Percentiles rank a stretch among this genome's conserved stretches.
Evolutionary conservation across 2,329 filamentous ascomycete species (phyloP).

Genomic region (Colletotrichum falcatum): DNA sequence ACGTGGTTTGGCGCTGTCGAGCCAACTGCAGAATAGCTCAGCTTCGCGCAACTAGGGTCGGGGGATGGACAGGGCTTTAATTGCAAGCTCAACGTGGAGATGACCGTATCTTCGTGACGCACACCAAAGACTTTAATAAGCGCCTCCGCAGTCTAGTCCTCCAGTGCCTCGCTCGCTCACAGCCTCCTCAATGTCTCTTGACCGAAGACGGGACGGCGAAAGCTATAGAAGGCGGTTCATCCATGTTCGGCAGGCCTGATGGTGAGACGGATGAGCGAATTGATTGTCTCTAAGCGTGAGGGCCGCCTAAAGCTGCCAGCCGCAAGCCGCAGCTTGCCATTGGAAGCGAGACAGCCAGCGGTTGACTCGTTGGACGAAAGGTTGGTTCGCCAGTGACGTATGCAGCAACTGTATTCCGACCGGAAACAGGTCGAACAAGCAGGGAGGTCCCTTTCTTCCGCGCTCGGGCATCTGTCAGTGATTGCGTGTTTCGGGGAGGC

Average conservation of each 20-base stretch:
- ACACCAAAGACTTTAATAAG: constrained; percentile 1
- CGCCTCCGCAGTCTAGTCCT: constrained; percentile 3
- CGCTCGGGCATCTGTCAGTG: constrained; percentile 4
- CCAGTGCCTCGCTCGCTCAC: constrained; percentile 2
- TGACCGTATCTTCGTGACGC: constrained; percentile 22
- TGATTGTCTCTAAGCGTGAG: neutral
- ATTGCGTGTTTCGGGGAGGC: constrained; percentile 11
- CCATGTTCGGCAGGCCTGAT: constrained; percentile 3
- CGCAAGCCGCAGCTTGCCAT: constrained; percentile 30
- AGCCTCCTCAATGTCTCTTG: neutral
- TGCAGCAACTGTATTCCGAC: neutral
- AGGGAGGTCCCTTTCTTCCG: constrained; percentile 1
- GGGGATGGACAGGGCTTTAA: neutral
- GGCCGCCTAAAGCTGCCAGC: neutral
- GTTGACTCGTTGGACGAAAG: neutral
- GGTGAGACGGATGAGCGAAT: constrained; percentile 28
- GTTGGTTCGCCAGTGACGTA: constrained; percentile 7
- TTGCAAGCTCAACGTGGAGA: neutral
- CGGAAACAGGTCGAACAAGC: constrained; percentile 1
- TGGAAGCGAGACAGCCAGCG: neutral
- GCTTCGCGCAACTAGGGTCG: neutral
- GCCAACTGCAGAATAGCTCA: neutral
- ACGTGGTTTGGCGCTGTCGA: neutral
- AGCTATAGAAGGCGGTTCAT: constrained; percentile 20
- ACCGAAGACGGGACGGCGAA: constrained; percentile 29